Evolutionary conservation across 2,329 filamentous ascomycete species (phyloP), one percentile per base, ranked within the genome.

Genomic region (Phialophora macrospora): DNA sequence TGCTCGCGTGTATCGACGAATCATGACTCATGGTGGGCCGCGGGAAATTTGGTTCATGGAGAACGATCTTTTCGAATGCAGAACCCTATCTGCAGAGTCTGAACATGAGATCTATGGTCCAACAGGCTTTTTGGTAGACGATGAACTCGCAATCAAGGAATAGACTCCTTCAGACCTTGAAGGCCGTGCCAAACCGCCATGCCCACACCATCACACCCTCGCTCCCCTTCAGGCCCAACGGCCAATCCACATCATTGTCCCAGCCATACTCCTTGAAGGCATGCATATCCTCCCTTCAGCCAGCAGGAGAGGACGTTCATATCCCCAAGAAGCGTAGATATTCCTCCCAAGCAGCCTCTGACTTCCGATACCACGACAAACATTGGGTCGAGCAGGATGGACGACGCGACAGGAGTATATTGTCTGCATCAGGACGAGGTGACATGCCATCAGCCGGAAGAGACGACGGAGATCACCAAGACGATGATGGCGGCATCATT

Each of bases 301-400:
- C 24, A 4, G 48, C 48, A 22, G 8, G 1, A 26, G 48, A 51
- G 22, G 55, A 60, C 51, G 5, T 58, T 28, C 58, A 65, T 44
- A 44, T 54, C 30, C 52, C 32, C 48, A 64, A 65, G 38, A 54
- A 48, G 41, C 65, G 65, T 26, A 65, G 46, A 67, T 65, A 64
- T 55, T 60, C 62, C n/a, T 67, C 57, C 46, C 46, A 52, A 24
- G 11, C 58, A 38, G 26, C 12, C 17, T 14, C 58, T 12, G 5
- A 8, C 30, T 32, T 34, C 22, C 26, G 38, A 49, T 28, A 26
- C 6, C 9, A 32, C 48, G 22, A 38, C 20, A 41, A 8, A 9
- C 57, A 24, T 24, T 41, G 28, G 58, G 28, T 28, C 28, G 24
- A 55, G 32, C 22, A 1, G 28, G 12, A 26, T 28, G 24, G 30